Percentiles rank a stretch among this genome's conserved stretches.
These are phyloP conservation scores for Quercus tomentella DNA, from an alignment of 331 rosid genomes.

Conservation along the genomic window DNA sequence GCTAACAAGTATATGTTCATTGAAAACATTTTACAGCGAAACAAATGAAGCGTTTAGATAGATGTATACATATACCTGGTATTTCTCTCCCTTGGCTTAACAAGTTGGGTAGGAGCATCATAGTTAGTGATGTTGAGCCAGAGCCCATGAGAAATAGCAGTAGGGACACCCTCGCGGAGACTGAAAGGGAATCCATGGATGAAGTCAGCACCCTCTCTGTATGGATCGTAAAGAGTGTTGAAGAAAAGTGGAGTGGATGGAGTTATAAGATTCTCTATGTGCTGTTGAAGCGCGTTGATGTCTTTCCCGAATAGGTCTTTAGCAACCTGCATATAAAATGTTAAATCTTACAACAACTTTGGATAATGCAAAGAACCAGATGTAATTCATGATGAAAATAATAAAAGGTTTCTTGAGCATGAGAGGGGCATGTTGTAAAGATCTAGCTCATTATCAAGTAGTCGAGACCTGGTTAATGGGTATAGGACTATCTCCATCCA, in stretches of 20 bases:
- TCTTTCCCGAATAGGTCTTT: slow-evolving; percentile 70
- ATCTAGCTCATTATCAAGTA: no score
- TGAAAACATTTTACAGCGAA: no score
- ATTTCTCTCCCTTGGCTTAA: slow-evolving; percentile 84
- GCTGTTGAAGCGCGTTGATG: slow-evolving; percentile 85
- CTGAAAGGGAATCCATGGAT: slow-evolving; percentile 89
- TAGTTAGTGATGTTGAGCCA: slow-evolving; percentile 91
- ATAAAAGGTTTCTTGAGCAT: no score
- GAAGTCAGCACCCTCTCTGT: slow-evolving; percentile 76
- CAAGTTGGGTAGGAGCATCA: slow-evolving; percentile 89
- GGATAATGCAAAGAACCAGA: neutral
- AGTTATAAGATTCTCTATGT: slow-evolving; percentile 63
- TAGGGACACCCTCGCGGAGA: slow-evolving; percentile 65
- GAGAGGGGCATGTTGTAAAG: no score
- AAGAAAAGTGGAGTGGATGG: slow-evolving; percentile 74
- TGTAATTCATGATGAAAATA: no score
- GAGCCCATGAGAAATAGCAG: slow-evolving; percentile 83
- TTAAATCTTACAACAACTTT: neutral
- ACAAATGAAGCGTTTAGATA: no score
- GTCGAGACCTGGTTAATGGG: no score
- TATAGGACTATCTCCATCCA: no score
- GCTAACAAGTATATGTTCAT: neutral
- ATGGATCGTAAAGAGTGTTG: slow-evolving; percentile 92
- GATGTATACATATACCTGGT: slow-evolving; percentile 37
- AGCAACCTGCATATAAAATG: slow-evolving; percentile 48